phyloP scores from a whole-genome alignment of 2,329 filamentous ascomycete species.

The Alternaria angustiovoidea region DNA sequence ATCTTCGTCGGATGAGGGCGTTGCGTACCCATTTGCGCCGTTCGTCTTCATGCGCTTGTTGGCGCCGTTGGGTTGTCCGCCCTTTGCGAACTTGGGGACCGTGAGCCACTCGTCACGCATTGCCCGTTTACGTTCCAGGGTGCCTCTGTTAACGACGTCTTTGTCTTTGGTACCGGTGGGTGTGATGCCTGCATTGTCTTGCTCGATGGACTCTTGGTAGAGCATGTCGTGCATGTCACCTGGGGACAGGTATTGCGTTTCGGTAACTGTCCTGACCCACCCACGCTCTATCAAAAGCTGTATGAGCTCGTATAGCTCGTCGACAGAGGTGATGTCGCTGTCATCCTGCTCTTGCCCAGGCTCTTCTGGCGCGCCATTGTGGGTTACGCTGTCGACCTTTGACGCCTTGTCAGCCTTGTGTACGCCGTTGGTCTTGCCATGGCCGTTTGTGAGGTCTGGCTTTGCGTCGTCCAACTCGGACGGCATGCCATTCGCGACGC shows the following conservation, averaged over 20 bases:
- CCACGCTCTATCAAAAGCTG: slow-evolving; percentile 67
- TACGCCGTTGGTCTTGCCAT: slow-evolving; percentile 20
- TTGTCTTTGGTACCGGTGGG: slow-evolving; percentile 72
- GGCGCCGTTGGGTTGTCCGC: slow-evolving; percentile 29
- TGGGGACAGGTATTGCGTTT: slow-evolving; percentile 60
- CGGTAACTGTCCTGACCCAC: slow-evolving; percentile 70
- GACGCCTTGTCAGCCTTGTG: slow-evolving; percentile 7
- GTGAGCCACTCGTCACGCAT: slow-evolving; percentile 53
- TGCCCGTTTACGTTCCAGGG: slow-evolving; percentile 65
- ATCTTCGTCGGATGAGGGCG: slow-evolving; percentile 63
- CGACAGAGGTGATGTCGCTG: slow-evolving; percentile 47
- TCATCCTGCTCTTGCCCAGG: slow-evolving; percentile 26
- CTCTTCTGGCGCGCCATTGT: slow-evolving; percentile 12
- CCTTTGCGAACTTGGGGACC: slow-evolving; percentile 33
- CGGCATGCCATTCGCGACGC: slow-evolving; percentile 19
- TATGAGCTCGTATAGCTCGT: slow-evolving; percentile 56
- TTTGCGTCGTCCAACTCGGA: slow-evolving; percentile 20
- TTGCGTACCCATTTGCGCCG: slow-evolving; percentile 27
- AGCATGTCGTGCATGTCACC: slow-evolving; percentile 66
- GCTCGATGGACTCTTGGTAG: slow-evolving; percentile 68
- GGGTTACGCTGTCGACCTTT: slow-evolving; percentile 19
- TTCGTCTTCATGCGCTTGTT: slow-evolving; percentile 46
- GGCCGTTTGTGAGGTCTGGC: slow-evolving; percentile 18
- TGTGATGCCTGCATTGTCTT: slow-evolving; percentile 59
- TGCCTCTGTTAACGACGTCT: slow-evolving; percentile 65